These are phyloP conservation scores for Fraxinus sp. DNA, from an alignment of 305 asterid species.

Conservation along the genomic window DNA sequence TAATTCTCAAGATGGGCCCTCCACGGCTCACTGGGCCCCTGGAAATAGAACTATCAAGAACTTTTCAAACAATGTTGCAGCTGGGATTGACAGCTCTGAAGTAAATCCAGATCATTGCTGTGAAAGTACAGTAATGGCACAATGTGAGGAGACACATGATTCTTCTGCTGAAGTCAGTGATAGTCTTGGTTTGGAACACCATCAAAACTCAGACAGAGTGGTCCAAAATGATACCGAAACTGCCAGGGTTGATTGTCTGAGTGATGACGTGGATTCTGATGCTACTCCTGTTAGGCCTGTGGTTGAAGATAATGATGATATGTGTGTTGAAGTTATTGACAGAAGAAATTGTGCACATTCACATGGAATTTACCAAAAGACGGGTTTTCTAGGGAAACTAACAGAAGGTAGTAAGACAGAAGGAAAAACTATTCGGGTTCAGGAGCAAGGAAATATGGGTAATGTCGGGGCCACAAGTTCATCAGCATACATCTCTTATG, in stretches of 20 bases:
- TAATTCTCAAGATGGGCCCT: slow-evolving; percentile 41
- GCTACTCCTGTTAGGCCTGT: slow-evolving; percentile 38
- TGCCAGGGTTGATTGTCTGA: slow-evolving; percentile 31
- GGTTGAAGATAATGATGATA: slow-evolving; percentile 38
- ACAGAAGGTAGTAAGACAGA: slow-evolving; percentile 44
- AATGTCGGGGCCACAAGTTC: slow-evolving; percentile 63
- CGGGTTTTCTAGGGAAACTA: slow-evolving; percentile 41
- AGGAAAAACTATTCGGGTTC: slow-evolving; percentile 39
- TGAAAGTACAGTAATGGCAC: slow-evolving; percentile 23
- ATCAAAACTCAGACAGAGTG: slow-evolving; percentile 21
- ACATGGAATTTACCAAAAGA: slow-evolving; percentile 25
- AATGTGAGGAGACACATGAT: slow-evolving; percentile 20
- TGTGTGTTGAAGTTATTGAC: slow-evolving; percentile 21
- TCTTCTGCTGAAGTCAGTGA: slow-evolving; percentile 37
- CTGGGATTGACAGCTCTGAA: slow-evolving; percentile 36
- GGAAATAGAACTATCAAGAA: slow-evolving; percentile 42
- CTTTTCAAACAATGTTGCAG: slow-evolving; percentile 30
- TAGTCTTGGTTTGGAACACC: slow-evolving; percentile 38
- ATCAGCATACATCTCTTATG: slow-evolving; percentile 73
- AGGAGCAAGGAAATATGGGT: slow-evolving; percentile 51
- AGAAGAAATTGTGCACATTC: slow-evolving; percentile 33
- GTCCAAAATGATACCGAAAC: slow-evolving; percentile 29
- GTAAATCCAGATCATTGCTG: slow-evolving; percentile 30
- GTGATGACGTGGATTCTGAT: slow-evolving; percentile 34
- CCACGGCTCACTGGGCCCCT: slow-evolving; percentile 40